phyloP scores from a whole-genome alignment of 1,284 basidiomycete genomes.

The Cryptococcus sp. region DNA sequence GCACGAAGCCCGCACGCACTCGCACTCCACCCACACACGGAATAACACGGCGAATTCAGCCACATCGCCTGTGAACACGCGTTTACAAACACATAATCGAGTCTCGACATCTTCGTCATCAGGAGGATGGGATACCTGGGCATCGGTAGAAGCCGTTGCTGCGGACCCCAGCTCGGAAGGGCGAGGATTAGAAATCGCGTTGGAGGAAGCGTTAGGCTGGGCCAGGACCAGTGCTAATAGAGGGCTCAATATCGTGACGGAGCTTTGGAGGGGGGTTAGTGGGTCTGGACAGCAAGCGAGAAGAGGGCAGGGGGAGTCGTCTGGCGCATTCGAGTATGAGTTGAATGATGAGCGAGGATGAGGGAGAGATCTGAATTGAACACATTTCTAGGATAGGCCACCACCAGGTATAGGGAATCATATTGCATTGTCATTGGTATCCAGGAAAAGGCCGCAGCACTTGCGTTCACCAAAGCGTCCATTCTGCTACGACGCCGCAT shows the following conservation, averaged over 20 bases:
- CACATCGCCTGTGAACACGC: conserved; percentile 5
- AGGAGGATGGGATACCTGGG: conserved; percentile 18
- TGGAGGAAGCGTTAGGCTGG: conserved; percentile 29
- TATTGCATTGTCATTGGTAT: too few relatives aligned
- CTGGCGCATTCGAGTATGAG: not conserved
- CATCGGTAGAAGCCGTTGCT: conserved; percentile 7
- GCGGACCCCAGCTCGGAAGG: conserved; percentile 1
- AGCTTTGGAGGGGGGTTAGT: conserved; percentile 10
- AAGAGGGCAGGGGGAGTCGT: conserved; percentile 2
- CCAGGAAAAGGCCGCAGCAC: too few relatives aligned
- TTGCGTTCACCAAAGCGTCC: too few relatives aligned
- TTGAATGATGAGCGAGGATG: not conserved
- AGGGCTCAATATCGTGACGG: conserved; percentile 13
- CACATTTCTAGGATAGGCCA: not conserved
- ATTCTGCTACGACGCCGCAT: too few relatives aligned
- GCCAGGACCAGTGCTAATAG: conserved; percentile 15
- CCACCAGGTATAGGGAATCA: too few relatives aligned
- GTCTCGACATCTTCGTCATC: conserved; percentile 5
- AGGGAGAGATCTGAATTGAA: conserved; percentile 3
- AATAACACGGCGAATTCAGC: conserved; percentile 7
- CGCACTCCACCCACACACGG: conserved; percentile 16
- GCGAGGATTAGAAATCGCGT: conserved; percentile 21
- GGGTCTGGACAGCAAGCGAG: conserved; percentile 3
- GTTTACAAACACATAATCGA: conserved; percentile 3
- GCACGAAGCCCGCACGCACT: conserved; percentile 62